Conservation (phyloP, 805 yeast genomes). For the Ogataea trehaloabstinens region DNA sequence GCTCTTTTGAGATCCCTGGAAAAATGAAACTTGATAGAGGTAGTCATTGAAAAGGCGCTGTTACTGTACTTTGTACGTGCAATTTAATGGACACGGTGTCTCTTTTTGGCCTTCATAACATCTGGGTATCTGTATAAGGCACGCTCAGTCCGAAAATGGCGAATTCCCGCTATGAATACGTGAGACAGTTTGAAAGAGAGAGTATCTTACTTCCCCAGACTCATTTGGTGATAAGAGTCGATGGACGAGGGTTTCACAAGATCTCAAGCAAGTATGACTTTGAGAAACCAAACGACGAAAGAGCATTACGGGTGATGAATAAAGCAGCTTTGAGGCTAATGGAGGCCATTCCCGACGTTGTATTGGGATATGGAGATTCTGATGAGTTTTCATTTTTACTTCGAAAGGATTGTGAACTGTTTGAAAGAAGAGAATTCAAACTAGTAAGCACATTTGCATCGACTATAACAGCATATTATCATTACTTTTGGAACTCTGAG, state of each 20-base stretch:
- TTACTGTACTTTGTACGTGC: too few species aligned
- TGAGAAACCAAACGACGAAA: constrained; percentile 80
- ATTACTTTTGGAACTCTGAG: constrained; percentile 59
- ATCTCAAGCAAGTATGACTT: constrained; percentile 73
- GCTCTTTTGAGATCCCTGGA: too few species aligned
- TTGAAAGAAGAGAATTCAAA: constrained; percentile 82
- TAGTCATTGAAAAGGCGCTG: too few species aligned
- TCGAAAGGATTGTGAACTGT: constrained; percentile 58
- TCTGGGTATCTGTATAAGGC: too few species aligned
- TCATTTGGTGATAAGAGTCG: constrained; percentile 80
- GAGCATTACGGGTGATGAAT: constrained; percentile 81
- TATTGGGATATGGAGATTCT: constrained; percentile 89
- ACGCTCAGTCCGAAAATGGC: too few species aligned
- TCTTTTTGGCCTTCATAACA: too few species aligned
- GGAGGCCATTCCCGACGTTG: constrained; percentile 64
- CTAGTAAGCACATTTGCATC: constrained; percentile 80
- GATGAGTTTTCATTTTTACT: constrained; percentile 90
- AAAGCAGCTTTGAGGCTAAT: constrained; percentile 68
- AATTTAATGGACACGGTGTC: too few species aligned
- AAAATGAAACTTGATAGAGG: too few species aligned
- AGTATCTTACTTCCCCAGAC: constrained; percentile 73
- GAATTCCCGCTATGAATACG: constrained; percentile 85
- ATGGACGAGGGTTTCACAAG: constrained; percentile 92
- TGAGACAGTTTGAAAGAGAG: constrained; percentile 74
- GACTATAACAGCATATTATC: constrained; percentile 75